Conservation (phyloP, 1,139 yeast genomes). For the Blastobotrys buckinghamii region DNA sequence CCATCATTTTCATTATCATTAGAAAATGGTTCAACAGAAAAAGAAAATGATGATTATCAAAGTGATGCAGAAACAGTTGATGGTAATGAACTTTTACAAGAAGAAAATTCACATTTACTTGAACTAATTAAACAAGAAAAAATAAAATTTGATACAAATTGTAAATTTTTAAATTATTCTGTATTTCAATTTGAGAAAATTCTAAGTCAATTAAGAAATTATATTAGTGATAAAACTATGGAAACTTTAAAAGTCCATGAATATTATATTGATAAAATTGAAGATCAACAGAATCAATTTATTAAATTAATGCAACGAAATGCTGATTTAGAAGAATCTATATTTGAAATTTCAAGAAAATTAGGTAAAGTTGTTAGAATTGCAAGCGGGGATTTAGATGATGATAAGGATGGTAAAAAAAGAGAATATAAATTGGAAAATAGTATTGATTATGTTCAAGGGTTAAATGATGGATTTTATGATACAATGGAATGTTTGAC, state of each 20-base stretch:
- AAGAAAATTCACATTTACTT: constrained; percentile 17
- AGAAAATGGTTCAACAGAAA: background rate
- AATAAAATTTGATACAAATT: constrained; percentile 18
- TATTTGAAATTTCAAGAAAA: constrained; percentile 20
- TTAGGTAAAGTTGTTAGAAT: constrained; percentile 20
- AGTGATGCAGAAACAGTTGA: constrained; percentile 11
- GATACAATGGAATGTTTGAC: background rate
- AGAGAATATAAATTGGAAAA: no score
- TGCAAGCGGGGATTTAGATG: background rate
- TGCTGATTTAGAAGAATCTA: constrained; percentile 21
- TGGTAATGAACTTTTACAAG: constrained; percentile 3
- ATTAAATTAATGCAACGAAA: constrained; percentile 21
- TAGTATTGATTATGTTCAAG: constrained; percentile 6
- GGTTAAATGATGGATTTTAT: background rate
- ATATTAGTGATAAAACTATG: constrained; percentile 22
- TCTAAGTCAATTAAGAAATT: constrained; percentile 21
- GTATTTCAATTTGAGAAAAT: constrained; percentile 22
- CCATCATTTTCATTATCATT: background rate
- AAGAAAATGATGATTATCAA: constrained; percentile 3
- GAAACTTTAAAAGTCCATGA: constrained; percentile 25
- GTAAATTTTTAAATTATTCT: constrained; percentile 20
- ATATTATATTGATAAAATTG: constrained; percentile 22
- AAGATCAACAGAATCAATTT: constrained; percentile 22
- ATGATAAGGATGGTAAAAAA: background rate
- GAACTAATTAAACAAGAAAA: constrained; percentile 17